Percentiles rank a stretch among this genome's conserved stretches.
phyloP scores from a whole-genome alignment of 2,329 filamentous ascomycete genomes.

The Incumbomyces lentus region DNA sequence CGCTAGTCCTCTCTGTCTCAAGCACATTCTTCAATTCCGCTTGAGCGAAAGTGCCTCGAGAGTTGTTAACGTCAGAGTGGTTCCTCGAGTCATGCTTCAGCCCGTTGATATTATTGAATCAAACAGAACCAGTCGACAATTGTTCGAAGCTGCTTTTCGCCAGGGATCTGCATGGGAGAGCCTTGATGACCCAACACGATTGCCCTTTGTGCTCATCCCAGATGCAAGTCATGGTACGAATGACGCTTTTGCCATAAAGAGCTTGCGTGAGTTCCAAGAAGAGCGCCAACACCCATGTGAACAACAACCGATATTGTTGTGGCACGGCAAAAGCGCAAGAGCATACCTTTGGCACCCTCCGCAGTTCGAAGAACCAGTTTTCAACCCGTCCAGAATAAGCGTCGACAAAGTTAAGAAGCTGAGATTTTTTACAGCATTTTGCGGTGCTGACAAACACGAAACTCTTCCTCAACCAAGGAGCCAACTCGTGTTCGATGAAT shows the following conservation, averaged over 20 bases:
- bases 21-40: slow-evolving; percentile 7
- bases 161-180: slow-evolving; percentile 2
- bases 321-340: background rate
- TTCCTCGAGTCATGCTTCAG: background rate
- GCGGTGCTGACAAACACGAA: background rate
- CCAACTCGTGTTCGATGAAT: background rate
- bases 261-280: background rate
- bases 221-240: background rate
- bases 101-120: background rate
- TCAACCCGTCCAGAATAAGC: background rate
- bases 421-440: background rate
- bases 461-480: background rate
- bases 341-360: slow-evolving; percentile 1
- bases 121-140: background rate
- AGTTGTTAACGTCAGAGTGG: background rate
- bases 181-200: background rate
- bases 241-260: background rate
- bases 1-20: slow-evolving; percentile 12
- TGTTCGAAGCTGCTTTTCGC: slow-evolving; percentile 2
- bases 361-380: background rate
- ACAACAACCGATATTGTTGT: slow-evolving; percentile 1
- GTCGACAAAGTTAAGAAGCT: slow-evolving; percentile 1
- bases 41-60: slow-evolving; percentile 6
- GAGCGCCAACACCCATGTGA: background rate
- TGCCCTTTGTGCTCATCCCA: background rate